These are phyloP conservation scores for Rhododendron griersonianum DNA, from an alignment of 148 eudicot species.

Conservation along the genomic window DNA sequence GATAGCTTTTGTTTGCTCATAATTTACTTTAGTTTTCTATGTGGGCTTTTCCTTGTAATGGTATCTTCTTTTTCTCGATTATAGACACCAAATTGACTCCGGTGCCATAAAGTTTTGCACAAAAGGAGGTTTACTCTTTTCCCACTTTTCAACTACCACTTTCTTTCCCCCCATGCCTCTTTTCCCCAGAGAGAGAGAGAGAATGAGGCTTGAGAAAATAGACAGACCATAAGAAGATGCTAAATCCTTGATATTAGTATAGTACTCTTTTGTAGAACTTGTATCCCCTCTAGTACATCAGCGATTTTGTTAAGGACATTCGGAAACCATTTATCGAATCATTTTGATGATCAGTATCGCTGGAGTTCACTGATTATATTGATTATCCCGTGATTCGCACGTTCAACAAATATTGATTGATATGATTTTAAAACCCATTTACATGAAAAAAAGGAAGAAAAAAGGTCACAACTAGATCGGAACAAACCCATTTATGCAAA, in stretches of 20 bases:
- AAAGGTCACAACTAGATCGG: too few species aligned
- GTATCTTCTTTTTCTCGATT: conserved; percentile 5
- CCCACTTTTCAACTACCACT: conserved; percentile 9
- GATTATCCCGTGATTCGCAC: too few species aligned
- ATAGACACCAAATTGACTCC: conserved; percentile 6
- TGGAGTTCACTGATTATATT: too few species aligned
- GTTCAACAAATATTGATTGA: neutral
- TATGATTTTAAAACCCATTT: too few species aligned
- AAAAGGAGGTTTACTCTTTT: conserved; percentile 9
- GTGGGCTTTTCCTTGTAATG: conserved; percentile 1
- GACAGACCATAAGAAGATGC: neutral
- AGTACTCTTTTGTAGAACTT: neutral
- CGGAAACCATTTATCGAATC: neutral
- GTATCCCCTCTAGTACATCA: neutral
- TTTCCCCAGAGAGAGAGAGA: neutral
- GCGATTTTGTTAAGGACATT: neutral
- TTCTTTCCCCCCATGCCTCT: too few species aligned
- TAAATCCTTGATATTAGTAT: neutral
- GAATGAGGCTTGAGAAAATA: neutral
- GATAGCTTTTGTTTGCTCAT: neutral
- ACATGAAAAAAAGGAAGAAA: too few species aligned
- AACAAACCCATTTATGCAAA: neutral
- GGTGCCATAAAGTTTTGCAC: neutral
- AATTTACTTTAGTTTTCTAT: neutral
- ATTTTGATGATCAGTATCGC: neutral